These are phyloP conservation scores for Zygosaccharomyces lentus DNA, from an alignment of 805 yeast genomes.

Conservation along the genomic window DNA sequence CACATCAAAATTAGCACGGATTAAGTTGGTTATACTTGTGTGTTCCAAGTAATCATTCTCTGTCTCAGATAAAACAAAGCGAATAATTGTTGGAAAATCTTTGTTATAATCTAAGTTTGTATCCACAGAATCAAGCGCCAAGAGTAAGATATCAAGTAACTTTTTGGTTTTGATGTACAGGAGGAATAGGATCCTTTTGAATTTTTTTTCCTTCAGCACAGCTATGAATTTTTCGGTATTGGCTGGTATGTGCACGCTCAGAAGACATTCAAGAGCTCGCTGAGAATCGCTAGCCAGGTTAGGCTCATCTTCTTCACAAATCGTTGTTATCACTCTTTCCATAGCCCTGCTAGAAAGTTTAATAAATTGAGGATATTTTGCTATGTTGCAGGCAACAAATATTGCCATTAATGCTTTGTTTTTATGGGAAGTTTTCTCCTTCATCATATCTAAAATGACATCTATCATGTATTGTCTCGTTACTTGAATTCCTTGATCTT, in stretches of 20 bases:
- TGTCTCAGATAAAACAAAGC: slow-evolving; percentile 7
- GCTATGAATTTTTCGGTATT: slow-evolving; percentile 43
- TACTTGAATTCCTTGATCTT: slow-evolving; percentile 28
- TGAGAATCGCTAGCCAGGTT: slow-evolving; percentile 56
- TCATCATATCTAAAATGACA: slow-evolving; percentile 57
- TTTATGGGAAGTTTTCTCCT: slow-evolving; percentile 31
- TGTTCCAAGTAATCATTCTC: slow-evolving; percentile 9
- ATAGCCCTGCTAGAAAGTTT: slow-evolving; percentile 60
- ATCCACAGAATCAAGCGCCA: slow-evolving; percentile 11
- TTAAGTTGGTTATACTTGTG: slow-evolving; percentile 5
- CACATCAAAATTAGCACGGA: slow-evolving; percentile 17
- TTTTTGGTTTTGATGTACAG: slow-evolving; percentile 19
- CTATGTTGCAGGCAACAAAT: slow-evolving; percentile 73
- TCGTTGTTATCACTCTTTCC: slow-evolving; percentile 42
- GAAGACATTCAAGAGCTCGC: slow-evolving; percentile 65
- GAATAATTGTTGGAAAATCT: slow-evolving; percentile 1
- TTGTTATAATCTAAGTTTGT: slow-evolving; percentile 8
- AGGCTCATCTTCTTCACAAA: slow-evolving; percentile 43
- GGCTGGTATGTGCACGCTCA: slow-evolving; percentile 62
- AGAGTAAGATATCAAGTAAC: slow-evolving; percentile 15
- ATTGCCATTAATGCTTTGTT: slow-evolving; percentile 45
- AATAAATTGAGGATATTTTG: slow-evolving; percentile 82
- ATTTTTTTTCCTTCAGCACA: slow-evolving; percentile 22
- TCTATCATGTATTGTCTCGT: slow-evolving; percentile 77
- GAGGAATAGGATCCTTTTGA: slow-evolving; percentile 22